phyloP scores from a whole-genome alignment of 176 grass and related monocot genomes.

The Eragrostis nindensis region DNA sequence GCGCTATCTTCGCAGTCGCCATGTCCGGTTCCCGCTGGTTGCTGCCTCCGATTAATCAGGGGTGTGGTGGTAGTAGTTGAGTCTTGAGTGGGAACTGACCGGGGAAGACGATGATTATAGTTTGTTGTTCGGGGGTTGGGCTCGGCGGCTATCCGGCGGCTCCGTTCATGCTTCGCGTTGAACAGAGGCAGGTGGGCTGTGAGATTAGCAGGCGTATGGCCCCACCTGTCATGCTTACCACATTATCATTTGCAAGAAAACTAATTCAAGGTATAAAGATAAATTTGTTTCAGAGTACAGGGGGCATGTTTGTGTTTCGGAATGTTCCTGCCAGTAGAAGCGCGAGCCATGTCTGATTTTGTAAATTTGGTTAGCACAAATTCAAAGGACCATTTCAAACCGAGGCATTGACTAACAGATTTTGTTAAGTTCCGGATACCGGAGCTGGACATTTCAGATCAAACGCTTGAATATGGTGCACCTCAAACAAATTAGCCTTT shows the following conservation, averaged over 20 bases:
- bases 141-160: slow-evolving; percentile 6
- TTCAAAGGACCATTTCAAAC: too few species aligned
- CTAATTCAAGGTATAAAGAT: neutral
- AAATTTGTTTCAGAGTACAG: neutral
- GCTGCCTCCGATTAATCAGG: slow-evolving; percentile 6
- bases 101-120: neutral
- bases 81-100: neutral
- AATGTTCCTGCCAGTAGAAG: too few species aligned
- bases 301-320: too few species aligned
- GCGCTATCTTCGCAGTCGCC: slow-evolving; percentile 67
- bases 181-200: neutral
- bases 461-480: neutral
- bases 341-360: too few species aligned
- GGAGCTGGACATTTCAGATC: neutral
- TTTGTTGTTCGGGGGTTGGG: neutral
- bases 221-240: neutral
- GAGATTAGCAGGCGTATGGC: neutral
- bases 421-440: neutral
- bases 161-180: neutral
- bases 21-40: slow-evolving; percentile 20
- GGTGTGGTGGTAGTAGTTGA: neutral
- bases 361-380: too few species aligned
- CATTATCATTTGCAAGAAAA: neutral
- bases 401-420: neutral
- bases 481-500: neutral